Base-by-base conservation (phyloP, 106 monocot species). In the Xerophyta viscosa region DNA sequence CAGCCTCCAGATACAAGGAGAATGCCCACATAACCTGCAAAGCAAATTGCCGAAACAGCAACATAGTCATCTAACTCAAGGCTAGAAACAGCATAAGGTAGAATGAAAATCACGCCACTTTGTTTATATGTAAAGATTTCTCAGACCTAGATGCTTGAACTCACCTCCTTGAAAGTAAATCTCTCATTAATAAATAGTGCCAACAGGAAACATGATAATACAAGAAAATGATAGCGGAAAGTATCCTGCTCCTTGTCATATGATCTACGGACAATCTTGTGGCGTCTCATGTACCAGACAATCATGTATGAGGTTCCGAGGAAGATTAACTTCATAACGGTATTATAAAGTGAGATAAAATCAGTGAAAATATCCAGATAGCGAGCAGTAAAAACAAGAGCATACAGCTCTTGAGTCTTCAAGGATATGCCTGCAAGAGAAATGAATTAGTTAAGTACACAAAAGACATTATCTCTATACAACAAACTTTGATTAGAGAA, bases 211-310 rank as follows among this genome's bases (percentile, higher is more conserved):
- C 85, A 91, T 27, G 64, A 52, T 20, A 91, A 46, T 44, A 86
- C 42, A 19, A 91, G 78, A 41, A 86, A 79, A 47, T 66, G 24
- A 65, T 85, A 72, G 43, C 75, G 91, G 61, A 91, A 91, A n/a
- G 85, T 91, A 54, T 91, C 91, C 28, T 91, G 91, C 3, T 91
- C 85, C 60, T 75, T 91, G 27, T 91, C 85, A 65, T 91, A 91
- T 22, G 85, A 75, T 61, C 85, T 77, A 0, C 75, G 61, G 6
- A 91, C 85, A 52, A 91, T 46, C 60, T 81, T 84, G 66, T 91
- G 81, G n/a, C 50, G 53, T 48, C 85, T 78, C 66, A 91, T 91
- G 57, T 91, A 91, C 91, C 91, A 91, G 6, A 91, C 50, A 56
- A 91, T 91, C 4, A 78, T 75, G 54, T 77, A 85, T 0, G 85